phyloP scores from a whole-genome alignment of 768 basidiomycete species.

The Calvatia gigantea region DNA sequence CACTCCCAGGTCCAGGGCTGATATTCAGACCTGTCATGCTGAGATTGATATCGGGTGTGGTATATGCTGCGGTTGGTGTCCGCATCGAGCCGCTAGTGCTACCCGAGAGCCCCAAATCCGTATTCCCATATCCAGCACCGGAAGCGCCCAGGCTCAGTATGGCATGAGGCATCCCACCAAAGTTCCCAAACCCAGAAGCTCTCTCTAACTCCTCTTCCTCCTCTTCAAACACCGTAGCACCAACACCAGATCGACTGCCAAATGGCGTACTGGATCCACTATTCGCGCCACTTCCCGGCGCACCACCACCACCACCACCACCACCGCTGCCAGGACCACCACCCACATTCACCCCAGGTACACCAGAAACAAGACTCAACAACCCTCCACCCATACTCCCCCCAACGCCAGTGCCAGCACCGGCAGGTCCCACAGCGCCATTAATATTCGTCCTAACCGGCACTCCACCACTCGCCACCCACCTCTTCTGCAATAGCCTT shows the following conservation, averaged over 20 bases:
- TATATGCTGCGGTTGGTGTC: conserved; percentile 57
- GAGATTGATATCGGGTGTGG: conserved; percentile 52
- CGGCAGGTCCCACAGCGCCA: conserved; percentile 22
- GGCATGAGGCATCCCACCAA: too few relatives aligned
- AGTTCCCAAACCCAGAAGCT: conserved; percentile 36
- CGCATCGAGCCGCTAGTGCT: too few relatives aligned
- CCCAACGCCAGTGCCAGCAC: not conserved
- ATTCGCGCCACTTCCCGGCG: conserved; percentile 46
- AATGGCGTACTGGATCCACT: conserved; percentile 72
- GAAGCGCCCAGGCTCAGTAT: too few relatives aligned
- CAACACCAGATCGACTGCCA: conserved; percentile 47
- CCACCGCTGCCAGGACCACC: not conserved
- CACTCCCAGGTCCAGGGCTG: conserved; percentile 28
- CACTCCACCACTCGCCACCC: conserved; percentile 61
- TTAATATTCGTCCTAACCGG: conserved; percentile 61
- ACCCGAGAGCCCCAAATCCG: conserved; percentile 37
- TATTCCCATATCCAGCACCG: too few relatives aligned
- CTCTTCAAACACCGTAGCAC: conserved; percentile 55
- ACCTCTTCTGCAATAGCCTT: conserved; percentile 67
- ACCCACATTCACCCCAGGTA: conserved; percentile 6
- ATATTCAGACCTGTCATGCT: conserved; percentile 3
- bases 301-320: conserved; percentile 7
- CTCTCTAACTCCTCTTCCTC: conserved; percentile 73
- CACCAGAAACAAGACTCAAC: conserved; percentile 13
- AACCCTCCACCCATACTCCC: not conserved